Conservation (phyloP, 1,139 yeast genomes). For the Geotrichum siamense region DNA sequence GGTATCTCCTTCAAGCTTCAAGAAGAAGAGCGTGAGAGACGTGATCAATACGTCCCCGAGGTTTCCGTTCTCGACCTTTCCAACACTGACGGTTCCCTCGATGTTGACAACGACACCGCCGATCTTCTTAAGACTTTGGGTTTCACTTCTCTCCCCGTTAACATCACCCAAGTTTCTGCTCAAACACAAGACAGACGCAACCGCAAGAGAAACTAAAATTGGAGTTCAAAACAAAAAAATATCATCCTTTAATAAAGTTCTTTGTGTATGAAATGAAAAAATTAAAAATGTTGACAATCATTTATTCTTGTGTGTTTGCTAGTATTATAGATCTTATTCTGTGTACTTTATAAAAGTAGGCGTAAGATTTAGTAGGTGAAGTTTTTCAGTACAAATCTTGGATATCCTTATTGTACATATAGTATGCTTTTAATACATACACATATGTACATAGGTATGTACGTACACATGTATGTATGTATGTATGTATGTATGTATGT, state of each 20-base stretch:
- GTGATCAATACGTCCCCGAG: conserved; percentile 99
- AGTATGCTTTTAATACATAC: too few relatives aligned
- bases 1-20: conserved; percentile 99
- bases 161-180: conserved; percentile 87
- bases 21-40: conserved; percentile 99
- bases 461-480: too few relatives aligned
- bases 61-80: conserved; percentile 99
- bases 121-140: conserved; percentile 95
- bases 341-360: too few relatives aligned
- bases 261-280: conserved; percentile 8
- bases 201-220: conserved; percentile 75
- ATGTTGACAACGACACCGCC: conserved; percentile 97
- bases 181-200: conserved; percentile 91
- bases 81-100: conserved; percentile 90
- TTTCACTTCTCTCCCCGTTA: conserved; percentile 81
- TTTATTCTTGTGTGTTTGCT: too few relatives aligned
- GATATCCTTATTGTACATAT: too few relatives aligned
- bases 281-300: too few relatives aligned
- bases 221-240: too few relatives aligned
- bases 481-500: too few relatives aligned
- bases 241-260: background rate
- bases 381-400: too few relatives aligned
- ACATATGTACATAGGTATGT: too few relatives aligned
- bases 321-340: too few relatives aligned
- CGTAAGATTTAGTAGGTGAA: too few relatives aligned